These are phyloP conservation scores for Dittrichia graveolens DNA, from an alignment of 129 eudicot genomes.

Conservation along the genomic window DNA sequence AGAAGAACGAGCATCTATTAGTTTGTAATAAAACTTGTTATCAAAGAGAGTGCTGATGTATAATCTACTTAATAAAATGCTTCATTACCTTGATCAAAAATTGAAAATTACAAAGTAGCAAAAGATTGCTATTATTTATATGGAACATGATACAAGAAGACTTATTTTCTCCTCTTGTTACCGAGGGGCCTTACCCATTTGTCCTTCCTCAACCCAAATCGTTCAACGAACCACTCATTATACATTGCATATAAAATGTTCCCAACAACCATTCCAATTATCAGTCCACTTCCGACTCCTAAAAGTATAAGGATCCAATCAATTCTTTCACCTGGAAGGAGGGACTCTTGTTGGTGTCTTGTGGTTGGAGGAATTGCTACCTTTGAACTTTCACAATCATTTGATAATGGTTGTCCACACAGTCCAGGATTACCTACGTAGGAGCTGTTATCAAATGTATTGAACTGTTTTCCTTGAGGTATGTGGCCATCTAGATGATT, in stretches of 20 bases:
- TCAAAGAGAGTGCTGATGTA: neutral
- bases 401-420: conserved; percentile 29
- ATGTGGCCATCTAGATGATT: conserved; percentile 24
- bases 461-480: conserved; percentile 25
- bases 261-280: conserved; percentile 3
- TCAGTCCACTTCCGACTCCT: conserved; percentile 26
- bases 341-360: neutral
- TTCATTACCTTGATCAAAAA: neutral
- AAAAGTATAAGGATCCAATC: conserved; percentile 29
- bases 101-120: neutral
- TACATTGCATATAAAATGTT: conserved; percentile 7
- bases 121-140: neutral
- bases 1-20: too few relatives aligned
- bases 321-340: conserved; percentile 19
- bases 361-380: neutral
- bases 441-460: conserved; percentile 28
- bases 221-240: conserved; percentile 18
- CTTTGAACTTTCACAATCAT: conserved; percentile 7
- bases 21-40: neutral
- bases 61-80: too few relatives aligned
- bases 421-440: conserved; percentile 15
- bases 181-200: conserved; percentile 15
- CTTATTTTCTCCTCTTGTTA: conserved; percentile 4
- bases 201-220: conserved; percentile 9
- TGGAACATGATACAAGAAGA: neutral